Base-by-base conservation (phyloP, 139 green algal genomes). In the Desmodesmus armatus region DNA sequence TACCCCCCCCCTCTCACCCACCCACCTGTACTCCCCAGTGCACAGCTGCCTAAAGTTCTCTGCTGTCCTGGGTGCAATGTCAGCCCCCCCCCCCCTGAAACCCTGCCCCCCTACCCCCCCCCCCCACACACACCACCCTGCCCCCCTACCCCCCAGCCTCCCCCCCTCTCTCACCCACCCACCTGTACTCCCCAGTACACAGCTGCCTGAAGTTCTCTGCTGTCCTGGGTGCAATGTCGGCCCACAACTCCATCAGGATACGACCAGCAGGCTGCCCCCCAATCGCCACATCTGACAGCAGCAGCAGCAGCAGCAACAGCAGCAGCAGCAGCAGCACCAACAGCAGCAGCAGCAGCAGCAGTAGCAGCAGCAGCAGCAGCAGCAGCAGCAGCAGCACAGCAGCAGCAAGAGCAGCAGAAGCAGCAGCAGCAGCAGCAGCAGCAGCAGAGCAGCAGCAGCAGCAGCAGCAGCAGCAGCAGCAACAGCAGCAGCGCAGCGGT, bases 201-300 rank as follows among this genome's bases (percentile, higher is more conserved):
- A 79, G 13, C 62, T 71, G 47, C 71, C 44, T 62, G 37, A 60
- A 78, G 25, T 78, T 78, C 31, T 69, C 73, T 49, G 73, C 33
- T 67, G 73, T 29, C 23, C 25, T 51, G 19, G 21, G 31, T 49
- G 73, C 73, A 49, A 63, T 41, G 41, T 80, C 73, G 17, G 53
- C 53, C 73, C 31, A 82, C 76, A 82, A 27, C n/a, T 65, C 55
- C 76, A 82, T 82, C 53, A 72, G 17, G 21, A 82, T 65, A 40
- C 49, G 76, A 5, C 76, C 55, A 21, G 55, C 31, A 19, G 27
- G 76, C 47, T 82, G 31, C 15, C 76, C 71, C 31, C 71, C 71
- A 40, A 79, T 82, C 2, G 41, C 37, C 31, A 65, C 76, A 53
- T 71, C 76, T 82, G 76, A n/a, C 47, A 80, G 49, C 73, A 80